These are phyloP conservation scores for Thyridium curvatum DNA, from an alignment of 2,329 filamentous ascomycete genomes.

Conservation along the genomic window DNA sequence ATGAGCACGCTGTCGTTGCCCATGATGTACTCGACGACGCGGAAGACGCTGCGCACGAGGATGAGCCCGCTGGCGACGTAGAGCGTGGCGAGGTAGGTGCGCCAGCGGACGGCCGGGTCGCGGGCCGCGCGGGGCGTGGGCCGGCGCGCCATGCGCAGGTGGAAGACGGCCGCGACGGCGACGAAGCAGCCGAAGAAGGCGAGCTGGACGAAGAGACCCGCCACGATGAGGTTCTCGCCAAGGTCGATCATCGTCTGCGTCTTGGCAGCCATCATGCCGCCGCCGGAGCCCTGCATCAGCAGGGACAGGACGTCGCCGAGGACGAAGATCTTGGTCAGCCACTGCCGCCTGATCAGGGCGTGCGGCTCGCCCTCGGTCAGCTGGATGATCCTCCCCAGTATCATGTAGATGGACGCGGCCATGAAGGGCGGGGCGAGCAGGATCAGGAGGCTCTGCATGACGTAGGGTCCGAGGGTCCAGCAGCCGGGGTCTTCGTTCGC, in stretches of 20 bases:
- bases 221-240: conserved; percentile 38
- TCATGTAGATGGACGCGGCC: conserved; percentile 5
- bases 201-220: conserved; percentile 44
- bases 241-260: too few relatives aligned
- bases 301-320: conserved; percentile 7
- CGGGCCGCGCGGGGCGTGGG: neutral
- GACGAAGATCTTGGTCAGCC: conserved; percentile 10
- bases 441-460: conserved; percentile 1
- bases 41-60: conserved; percentile 38
- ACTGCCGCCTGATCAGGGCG: neutral
- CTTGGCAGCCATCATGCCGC: too few relatives aligned
- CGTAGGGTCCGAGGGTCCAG: neutral
- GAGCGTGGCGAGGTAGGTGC: conserved; percentile 25
- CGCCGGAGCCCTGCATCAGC: conserved; percentile 4
- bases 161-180: conserved; percentile 32
- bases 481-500: too few relatives aligned
- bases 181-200: conserved; percentile 44
- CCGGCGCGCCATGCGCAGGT: conserved; percentile 12
- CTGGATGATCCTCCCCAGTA: conserved; percentile 1
- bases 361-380: conserved; percentile 1
- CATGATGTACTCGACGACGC: conserved; percentile 40
- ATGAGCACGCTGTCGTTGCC: conserved; percentile 35
- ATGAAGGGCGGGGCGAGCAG: conserved; percentile 1
- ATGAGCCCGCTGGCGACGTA: conserved; percentile 38
- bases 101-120: conserved; percentile 8